phyloP scores from a whole-genome alignment of 1,284 basidiomycete species.

The Leccinum huronense region DNA sequence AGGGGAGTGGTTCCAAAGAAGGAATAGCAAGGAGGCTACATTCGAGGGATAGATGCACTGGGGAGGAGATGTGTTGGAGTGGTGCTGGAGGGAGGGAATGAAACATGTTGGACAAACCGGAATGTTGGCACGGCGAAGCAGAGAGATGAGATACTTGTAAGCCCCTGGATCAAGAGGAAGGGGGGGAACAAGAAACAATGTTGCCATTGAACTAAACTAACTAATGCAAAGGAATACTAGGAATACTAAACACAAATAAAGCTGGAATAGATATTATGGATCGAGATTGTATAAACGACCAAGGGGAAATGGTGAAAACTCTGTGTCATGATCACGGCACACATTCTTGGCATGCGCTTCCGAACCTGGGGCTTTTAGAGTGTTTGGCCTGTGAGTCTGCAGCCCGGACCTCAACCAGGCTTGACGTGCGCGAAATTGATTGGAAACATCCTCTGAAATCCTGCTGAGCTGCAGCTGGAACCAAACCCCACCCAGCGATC shows the following conservation, averaged over 20 bases:
- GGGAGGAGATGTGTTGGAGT: not conserved
- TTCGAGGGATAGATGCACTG: not conserved
- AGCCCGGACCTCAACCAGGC: too few relatives aligned
- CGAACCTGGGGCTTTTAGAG: too few relatives aligned
- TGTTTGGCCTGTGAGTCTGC: too few relatives aligned
- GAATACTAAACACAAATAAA: too few relatives aligned
- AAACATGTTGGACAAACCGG: not conserved
- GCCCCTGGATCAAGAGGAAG: not conserved
- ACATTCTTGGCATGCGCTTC: too few relatives aligned
- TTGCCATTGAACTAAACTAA: not conserved
- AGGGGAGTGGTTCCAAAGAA: not conserved
- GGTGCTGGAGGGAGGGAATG: not conserved
- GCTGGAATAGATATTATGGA: too few relatives aligned
- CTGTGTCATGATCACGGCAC: too few relatives aligned
- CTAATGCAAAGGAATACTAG: too few relatives aligned
- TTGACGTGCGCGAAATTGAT: too few relatives aligned
- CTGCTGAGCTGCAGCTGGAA: not conserved
- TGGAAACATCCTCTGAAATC: too few relatives aligned
- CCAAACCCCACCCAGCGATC: not conserved
- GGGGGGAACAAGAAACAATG: not conserved
- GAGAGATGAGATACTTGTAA: not conserved
- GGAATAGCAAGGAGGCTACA: not conserved
- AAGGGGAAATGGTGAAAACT: too few relatives aligned
- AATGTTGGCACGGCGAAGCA: not conserved
- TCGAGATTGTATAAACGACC: too few relatives aligned